These are phyloP conservation scores for Casuarina equisetifolia DNA, from an alignment of 306 rosid species.

Conservation along the genomic window DNA sequence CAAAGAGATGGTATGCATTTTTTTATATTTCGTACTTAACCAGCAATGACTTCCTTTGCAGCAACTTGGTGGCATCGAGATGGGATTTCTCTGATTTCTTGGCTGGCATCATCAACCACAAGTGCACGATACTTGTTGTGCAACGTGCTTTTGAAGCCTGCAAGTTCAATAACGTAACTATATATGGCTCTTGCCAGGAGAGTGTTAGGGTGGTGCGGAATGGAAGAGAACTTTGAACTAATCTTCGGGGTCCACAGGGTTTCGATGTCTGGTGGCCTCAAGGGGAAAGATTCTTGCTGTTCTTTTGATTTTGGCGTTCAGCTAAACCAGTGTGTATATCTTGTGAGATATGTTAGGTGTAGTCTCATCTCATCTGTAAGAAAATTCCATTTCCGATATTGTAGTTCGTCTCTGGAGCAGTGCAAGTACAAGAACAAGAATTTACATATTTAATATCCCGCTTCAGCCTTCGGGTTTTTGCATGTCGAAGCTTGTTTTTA, in stretches of 20 bases:
- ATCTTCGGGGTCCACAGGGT: conserved; percentile 11
- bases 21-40: not conserved
- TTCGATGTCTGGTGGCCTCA: conserved; percentile 5
- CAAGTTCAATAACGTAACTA: conserved; percentile 2
- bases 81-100: conserved; percentile 31
- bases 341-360: not conserved
- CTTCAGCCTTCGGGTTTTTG: not conserved
- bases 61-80: conserved; percentile 30
- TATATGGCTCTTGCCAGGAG: not conserved
- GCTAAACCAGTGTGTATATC: conserved; percentile 22
- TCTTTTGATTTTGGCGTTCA: conserved; percentile 13
- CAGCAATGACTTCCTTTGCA: conserved; percentile 20
- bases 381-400: conserved; percentile 11
- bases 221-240: not conserved
- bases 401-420: conserved; percentile 2
- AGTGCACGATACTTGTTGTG: conserved; percentile 6
- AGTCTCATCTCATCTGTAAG: not conserved
- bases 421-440: conserved; percentile 1
- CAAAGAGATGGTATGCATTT: conserved; percentile 38
- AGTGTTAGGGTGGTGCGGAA: not conserved
- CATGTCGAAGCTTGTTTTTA: not conserved
- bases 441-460: not conserved
- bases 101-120: conserved; percentile 25
- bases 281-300: not conserved
- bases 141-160: conserved; percentile 6